Conservation (phyloP, 192 early-diverging fungal genomes). For the Jimgerdemannia flammicorona region DNA sequence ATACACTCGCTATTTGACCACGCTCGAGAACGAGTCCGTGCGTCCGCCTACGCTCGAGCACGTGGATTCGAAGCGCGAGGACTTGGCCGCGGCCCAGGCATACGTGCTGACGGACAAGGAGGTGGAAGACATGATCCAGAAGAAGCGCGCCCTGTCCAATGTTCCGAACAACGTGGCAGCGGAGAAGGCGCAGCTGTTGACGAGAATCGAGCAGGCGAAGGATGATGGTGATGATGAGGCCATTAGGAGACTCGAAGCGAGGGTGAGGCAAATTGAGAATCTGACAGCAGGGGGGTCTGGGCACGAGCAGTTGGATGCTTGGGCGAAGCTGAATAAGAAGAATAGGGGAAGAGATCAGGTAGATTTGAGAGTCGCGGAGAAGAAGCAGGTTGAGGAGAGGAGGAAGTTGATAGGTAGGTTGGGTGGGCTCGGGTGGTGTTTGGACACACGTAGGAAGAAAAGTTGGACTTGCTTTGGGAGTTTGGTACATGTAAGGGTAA, state of each 20-base stretch:
- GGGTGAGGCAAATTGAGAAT: slow-evolving; percentile 24
- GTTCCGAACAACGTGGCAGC: slow-evolving; percentile 30
- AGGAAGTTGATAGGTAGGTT: slow-evolving; percentile 20
- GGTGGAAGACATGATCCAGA: slow-evolving; percentile 57
- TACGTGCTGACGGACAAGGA: slow-evolving; percentile 63
- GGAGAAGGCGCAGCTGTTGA: slow-evolving; percentile 45
- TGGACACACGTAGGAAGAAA: neutral
- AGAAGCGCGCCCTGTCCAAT: slow-evolving; percentile 44
- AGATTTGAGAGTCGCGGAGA: slow-evolving; percentile 41
- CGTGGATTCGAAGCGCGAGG: slow-evolving; percentile 50
- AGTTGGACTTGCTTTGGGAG: neutral
- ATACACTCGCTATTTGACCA: slow-evolving; percentile 49
- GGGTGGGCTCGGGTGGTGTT: neutral
- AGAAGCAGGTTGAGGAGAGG: slow-evolving; percentile 8
- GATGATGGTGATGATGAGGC: slow-evolving; percentile 44
- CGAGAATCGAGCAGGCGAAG: slow-evolving; percentile 44
- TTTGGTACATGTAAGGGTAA: no score
- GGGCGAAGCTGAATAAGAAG: slow-evolving; percentile 52
- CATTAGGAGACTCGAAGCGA: slow-evolving; percentile 35
- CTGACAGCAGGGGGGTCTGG: neutral
- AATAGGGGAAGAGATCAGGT: slow-evolving; percentile 47
- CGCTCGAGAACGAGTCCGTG: slow-evolving; percentile 44
- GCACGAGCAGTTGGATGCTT: slow-evolving; percentile 39
- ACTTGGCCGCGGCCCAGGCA: slow-evolving; percentile 48
- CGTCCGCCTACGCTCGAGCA: slow-evolving; percentile 42